Base-by-base conservation (phyloP, 306 rosid species). In the Malus sylvestris region DNA sequence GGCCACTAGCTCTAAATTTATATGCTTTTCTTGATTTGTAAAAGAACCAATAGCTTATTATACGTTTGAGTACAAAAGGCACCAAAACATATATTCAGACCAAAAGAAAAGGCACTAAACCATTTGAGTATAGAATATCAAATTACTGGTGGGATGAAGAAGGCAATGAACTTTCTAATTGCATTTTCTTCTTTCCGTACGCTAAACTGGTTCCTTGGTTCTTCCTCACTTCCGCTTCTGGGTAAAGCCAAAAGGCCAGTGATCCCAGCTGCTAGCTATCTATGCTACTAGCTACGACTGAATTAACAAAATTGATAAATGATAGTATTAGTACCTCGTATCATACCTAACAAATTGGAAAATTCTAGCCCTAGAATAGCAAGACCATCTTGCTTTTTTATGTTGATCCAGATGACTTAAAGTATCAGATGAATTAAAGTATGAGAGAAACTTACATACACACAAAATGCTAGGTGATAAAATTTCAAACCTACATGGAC, bases 51-150 rank as follows among this genome's bases (percentile, higher is more conserved):
- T 57, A 20, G 62, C 12, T 12, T 27, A 12, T 58, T 70, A 45
- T 61, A 15, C 81, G 70, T 78, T 71, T 70, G 75, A 58, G 66
- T 55, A 60, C 66, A 59, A 60, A 59, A 8, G 12, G 45, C 45
- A 40, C 40, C 40, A n/a, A n/a, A n/a, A n/a, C n/a, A 35, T 35
- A 35, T 35, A 35, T 35, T 35, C 40, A 35, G 40, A 35, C 40
- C 9, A 35, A 35, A 35, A 35, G 40, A 49, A 49, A 49, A 40
- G 55, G 69, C 45, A 40, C 58, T 6, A 4, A 61, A 61, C 59
- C 42, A 10, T 63, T 63, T 63, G 23, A 63, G 20, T 49, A 35
- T 1, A 16, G 18, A 49, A 16, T 18, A 58, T 58, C 30, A 11
- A 61, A 27, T 61, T 61, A 61, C 6, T 25, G 46, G 10, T 8